These are phyloP conservation scores for Cornus florida DNA, from an alignment of 148 eudicot species.

Conservation along the genomic window DNA sequence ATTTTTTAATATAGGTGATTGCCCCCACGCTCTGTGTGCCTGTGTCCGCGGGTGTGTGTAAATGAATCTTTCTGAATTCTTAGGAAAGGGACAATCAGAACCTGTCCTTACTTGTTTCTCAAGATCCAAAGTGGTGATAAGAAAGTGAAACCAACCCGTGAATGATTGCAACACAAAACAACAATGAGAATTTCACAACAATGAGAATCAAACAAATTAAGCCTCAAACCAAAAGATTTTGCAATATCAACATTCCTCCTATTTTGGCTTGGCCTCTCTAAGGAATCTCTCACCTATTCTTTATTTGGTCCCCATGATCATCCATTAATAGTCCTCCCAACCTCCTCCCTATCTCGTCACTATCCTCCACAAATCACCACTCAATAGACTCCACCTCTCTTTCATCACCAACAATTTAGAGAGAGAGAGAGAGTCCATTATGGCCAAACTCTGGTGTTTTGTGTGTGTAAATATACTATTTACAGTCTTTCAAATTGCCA, in stretches of 20 bases:
- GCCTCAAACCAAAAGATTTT: no score
- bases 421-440: conserved; percentile 2
- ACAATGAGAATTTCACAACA: background rate
- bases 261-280: background rate
- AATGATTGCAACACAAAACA: background rate
- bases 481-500: background rate
- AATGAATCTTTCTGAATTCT: background rate
- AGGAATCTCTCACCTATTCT: background rate
- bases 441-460: conserved; percentile 6
- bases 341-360: background rate
- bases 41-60: no score
- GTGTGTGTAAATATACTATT: conserved; percentile 3
- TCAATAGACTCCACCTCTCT: background rate
- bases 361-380: background rate
- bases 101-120: background rate
- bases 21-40: no score
- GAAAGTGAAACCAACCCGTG: background rate
- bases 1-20: no score
- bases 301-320: background rate
- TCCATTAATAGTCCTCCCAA: background rate
- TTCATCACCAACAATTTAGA: background rate
- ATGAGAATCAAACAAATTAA: background rate
- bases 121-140: background rate
- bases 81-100: background rate
- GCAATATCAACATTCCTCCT: background rate